Evolutionary conservation across 2,329 filamentous ascomycete species (phyloP).

Genomic region (Ophiostoma australiae): DNA sequence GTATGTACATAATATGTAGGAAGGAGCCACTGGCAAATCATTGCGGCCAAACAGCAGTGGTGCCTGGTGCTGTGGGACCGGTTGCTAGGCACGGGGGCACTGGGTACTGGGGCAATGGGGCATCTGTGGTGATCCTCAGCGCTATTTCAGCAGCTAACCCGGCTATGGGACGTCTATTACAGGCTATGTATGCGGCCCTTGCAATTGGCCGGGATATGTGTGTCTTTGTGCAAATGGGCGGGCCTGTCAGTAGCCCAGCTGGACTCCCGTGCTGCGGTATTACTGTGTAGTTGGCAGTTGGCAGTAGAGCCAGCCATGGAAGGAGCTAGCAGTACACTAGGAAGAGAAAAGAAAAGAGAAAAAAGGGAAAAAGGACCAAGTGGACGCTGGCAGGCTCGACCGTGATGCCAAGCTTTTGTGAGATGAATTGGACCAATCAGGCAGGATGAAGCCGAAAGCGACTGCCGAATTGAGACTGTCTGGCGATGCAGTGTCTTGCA

Average conservation of each 20-base stretch:
- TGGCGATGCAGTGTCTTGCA: not conserved
- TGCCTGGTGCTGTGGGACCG: not conserved
- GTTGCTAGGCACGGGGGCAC: conserved; percentile 1
- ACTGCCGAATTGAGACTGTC: not conserved
- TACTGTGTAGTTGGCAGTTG: not conserved
- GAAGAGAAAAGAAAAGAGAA: not conserved
- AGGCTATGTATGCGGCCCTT: not conserved
- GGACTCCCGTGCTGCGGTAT: not conserved
- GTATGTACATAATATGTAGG: not conserved
- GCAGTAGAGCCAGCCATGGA: not conserved
- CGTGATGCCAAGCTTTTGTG: not conserved
- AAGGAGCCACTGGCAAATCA: conserved; percentile 20
- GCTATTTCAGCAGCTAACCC: not conserved
- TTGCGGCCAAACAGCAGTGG: not conserved
- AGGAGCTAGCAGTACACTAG: not conserved
- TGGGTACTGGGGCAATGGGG: not conserved
- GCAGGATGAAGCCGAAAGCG: not conserved
- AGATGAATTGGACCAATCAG: not conserved
- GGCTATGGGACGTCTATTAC: not conserved
- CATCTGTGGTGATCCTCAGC: not conserved
- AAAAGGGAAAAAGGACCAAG: not conserved
- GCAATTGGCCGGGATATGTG: conserved; percentile 1
- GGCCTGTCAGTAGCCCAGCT: not conserved
- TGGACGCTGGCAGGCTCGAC: conserved; percentile 4
- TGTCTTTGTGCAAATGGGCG: not conserved